Percentiles rank a stretch among this genome's conserved stretches.
Conservation (phyloP, 2,329 filamentous ascomycete species). For the Myrmaecium sp. region DNA sequence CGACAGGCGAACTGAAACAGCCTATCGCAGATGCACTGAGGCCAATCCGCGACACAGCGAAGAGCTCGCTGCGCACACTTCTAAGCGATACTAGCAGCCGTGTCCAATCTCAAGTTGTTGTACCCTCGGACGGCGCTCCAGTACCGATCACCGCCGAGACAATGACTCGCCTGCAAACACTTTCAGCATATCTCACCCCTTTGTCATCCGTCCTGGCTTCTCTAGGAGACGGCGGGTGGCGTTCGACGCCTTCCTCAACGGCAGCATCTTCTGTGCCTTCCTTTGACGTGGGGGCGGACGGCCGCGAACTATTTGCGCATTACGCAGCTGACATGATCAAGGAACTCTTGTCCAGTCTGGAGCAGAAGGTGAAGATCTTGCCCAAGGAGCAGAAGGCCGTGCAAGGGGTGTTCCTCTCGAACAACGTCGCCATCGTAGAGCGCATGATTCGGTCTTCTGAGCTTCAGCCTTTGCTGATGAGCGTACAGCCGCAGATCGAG, state of each 20-base stretch:
- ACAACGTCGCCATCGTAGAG: slow-evolving; percentile 70
- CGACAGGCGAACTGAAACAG: slow-evolving; percentile 71
- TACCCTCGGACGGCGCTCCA: slow-evolving; percentile 65
- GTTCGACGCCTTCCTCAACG: slow-evolving; percentile 29
- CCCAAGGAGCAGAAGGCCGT: slow-evolving; percentile 57
- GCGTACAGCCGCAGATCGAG: slow-evolving; percentile 52
- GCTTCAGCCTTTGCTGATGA: slow-evolving; percentile 49
- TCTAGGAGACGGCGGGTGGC: slow-evolving; percentile 84
- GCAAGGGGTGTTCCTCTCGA: slow-evolving; percentile 79
- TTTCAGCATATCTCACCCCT: slow-evolving; percentile 74
- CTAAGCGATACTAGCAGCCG: slow-evolving; percentile 67
- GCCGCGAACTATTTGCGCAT: slow-evolving; percentile 70
- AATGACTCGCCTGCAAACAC: slow-evolving; percentile 69
- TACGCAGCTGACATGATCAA: slow-evolving; percentile 87
- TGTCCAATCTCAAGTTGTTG: slow-evolving; percentile 43
- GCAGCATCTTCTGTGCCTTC: slow-evolving; percentile 47
- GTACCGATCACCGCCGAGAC: slow-evolving; percentile 66
- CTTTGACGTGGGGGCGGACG: slow-evolving; percentile 80
- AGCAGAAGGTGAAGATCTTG: slow-evolving; percentile 53
- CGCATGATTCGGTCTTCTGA: slow-evolving; percentile 72
- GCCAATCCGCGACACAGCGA: slow-evolving; percentile 81
- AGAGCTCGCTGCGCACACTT: slow-evolving; percentile 65
- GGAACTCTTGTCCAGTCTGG: slow-evolving; percentile 55
- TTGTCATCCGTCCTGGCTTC: slow-evolving; percentile 84
- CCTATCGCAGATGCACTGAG: slow-evolving; percentile 73